Percentiles rank a stretch among this genome's conserved stretches.
Evolutionary conservation across 768 basidiomycete genomes (phyloP).

Genomic region (Lentinula guzmanii): DNA sequence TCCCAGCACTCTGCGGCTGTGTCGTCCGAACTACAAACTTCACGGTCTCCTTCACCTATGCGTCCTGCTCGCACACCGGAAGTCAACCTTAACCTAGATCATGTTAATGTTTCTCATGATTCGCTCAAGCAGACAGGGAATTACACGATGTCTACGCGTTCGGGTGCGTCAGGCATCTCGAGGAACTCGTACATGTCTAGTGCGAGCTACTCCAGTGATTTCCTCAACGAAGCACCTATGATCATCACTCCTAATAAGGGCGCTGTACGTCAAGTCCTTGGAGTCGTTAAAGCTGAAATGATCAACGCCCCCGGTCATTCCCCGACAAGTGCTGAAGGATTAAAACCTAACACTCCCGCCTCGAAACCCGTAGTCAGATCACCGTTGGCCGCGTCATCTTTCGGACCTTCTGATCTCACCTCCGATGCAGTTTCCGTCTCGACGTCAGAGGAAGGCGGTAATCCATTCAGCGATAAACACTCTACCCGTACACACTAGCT

Average conservation of each 20-base stretch:
- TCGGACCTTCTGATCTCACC: constrained; percentile 62
- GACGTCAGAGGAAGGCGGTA: constrained; percentile 45
- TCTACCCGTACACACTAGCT: constrained; percentile 31
- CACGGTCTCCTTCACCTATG: constrained; percentile 38
- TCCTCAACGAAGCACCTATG: constrained; percentile 76
- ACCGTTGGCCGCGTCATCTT: constrained; percentile 65
- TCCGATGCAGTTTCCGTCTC: constrained; percentile 32
- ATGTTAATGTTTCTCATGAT: constrained; percentile 56
- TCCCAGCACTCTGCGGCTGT: constrained; percentile 19
- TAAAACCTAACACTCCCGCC: constrained; percentile 29
- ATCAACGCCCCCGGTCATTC: constrained; percentile 51
- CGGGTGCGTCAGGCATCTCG: constrained; percentile 45
- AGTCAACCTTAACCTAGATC: constrained; percentile 55
- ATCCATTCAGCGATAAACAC: constrained; percentile 68
- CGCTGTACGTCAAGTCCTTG: constrained; percentile 64
- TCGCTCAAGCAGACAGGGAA: constrained; percentile 32
- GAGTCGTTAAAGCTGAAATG: constrained; percentile 75
- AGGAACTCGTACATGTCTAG: constrained; percentile 69
- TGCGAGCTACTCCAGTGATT: constrained; percentile 72
- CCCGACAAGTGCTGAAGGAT: constrained; percentile 28
- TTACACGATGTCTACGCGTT: constrained; percentile 45
- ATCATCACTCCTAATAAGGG: constrained; percentile 69
- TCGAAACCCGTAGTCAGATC: constrained; percentile 49
- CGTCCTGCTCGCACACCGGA: constrained; percentile 58
- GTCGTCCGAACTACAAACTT: constrained; percentile 22